Evolutionary conservation across 345 rosid genomes (phyloP).

Genomic region (Arabis hirsuta): DNA sequence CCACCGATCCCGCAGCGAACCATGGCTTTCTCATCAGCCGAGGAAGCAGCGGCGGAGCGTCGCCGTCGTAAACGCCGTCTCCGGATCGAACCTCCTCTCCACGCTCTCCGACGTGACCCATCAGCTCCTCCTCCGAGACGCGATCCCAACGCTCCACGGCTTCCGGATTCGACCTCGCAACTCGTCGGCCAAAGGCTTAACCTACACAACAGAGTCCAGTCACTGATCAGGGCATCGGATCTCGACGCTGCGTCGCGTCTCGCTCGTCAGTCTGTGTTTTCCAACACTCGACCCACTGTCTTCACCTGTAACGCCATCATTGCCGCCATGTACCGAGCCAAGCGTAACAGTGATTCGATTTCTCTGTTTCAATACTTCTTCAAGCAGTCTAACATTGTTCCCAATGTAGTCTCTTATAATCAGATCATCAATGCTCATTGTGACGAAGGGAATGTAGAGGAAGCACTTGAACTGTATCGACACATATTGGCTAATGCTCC

Average conservation of each 20-base stretch:
- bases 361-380: constrained; percentile 80
- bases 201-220: constrained; percentile 92
- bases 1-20: constrained; percentile 48
- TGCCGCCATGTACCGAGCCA: constrained; percentile 91
- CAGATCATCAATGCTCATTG: constrained; percentile 88
- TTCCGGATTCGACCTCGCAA: constrained; percentile 83
- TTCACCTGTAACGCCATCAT: constrained; percentile 97
- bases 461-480: constrained; percentile 67
- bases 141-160: constrained; percentile 94
- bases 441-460: constrained; percentile 81
- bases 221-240: constrained; percentile 90
- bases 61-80: constrained; percentile 91
- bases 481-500: constrained; percentile 75
- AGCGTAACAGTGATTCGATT: constrained; percentile 77
- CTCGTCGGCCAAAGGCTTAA: constrained; percentile 86
- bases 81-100: constrained; percentile 90
- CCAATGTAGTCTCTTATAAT: constrained; percentile 92
- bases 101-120: constrained; percentile 73
- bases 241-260: constrained; percentile 86
- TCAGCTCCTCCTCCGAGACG: constrained; percentile 59
- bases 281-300: constrained; percentile 82
- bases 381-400: constrained; percentile 76
- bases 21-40: constrained; percentile 84
- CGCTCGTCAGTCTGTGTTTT: constrained; percentile 80
- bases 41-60: constrained; percentile 96